Base-by-base conservation (phyloP, 2,329 filamentous ascomycete genomes). In the Aspergillus calidoustus region DNA sequence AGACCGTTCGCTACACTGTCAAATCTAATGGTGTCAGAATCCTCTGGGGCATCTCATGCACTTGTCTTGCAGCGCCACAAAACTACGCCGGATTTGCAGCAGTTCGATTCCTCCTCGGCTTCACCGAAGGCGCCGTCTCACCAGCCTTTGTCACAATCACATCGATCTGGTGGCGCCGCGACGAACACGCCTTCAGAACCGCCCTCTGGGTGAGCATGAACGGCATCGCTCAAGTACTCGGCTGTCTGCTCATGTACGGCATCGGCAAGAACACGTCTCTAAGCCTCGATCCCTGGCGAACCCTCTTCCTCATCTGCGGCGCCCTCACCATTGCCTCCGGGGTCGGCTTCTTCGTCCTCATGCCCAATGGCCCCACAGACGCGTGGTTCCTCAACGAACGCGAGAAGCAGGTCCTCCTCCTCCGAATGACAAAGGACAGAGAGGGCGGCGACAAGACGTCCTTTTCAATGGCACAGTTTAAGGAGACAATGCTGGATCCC, bases 241-340 rank as follows among this genome's bases (percentile, higher is more conserved):
- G 58, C 11, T 54, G 52, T 50, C 52, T 60, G 34, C 52, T 54
- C 52, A 54, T 54, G 52, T 54, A 54, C 52, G 52, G 52, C 28
- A 54, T 54, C 25, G 52, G 52, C 8, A 54, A 54, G 41, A 54
- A 54, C 23, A 23, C 31, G 3, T 15, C 28, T 3, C 30, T 51
- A 3, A 30, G 25, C 11, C 53, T 72, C 2, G 73, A 72, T 1
- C 74, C 80, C 1, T 84, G 82, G 81, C 71, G 80, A 44, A 68
- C 74, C 0, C 70, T 84, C 54, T 84, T 84, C 68, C 69, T 83
- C 34, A 71, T 84, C 22, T 82, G 78, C 63, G 82, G 82, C 19
- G 77, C 76, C 1, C 57, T 82, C 15, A 84, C 82, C 0, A 67
- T 73, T 4, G 71, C 70, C 2, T 72, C 74, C 9, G 82, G 81